These are phyloP conservation scores for Metarhizium guizhouense DNA, from an alignment of 2,329 filamentous ascomycete species.

Conservation along the genomic window DNA sequence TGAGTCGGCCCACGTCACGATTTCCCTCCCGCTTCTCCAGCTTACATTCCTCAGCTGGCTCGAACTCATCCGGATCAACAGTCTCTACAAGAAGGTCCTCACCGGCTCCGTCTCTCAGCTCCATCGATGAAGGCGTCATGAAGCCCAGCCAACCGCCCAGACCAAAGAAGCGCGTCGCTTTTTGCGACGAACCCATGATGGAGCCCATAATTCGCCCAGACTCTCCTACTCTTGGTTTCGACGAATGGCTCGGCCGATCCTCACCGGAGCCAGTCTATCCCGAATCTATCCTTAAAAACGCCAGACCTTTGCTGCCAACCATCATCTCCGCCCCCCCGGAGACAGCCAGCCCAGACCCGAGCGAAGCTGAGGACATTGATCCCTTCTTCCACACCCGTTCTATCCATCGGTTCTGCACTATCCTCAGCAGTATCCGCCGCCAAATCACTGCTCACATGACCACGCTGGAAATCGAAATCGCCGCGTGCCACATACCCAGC, in stretches of 20 bases:
- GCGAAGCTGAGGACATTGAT: constrained; percentile 14
- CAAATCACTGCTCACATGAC: constrained; percentile 41
- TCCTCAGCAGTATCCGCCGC: constrained; percentile 36
- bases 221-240: constrained; percentile 50
- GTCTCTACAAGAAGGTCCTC: constrained; percentile 37
- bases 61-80: constrained; percentile 35
- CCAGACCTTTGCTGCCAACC: not conserved
- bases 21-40: constrained; percentile 29
- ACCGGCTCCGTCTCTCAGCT: constrained; percentile 30
- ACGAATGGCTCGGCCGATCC: constrained; percentile 27
- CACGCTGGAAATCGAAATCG: constrained; percentile 33
- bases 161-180: constrained; percentile 31
- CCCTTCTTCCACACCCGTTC: constrained; percentile 33
- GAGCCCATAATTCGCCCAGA: constrained; percentile 47
- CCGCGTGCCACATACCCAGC: constrained; percentile 15
- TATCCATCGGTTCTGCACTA: constrained; percentile 38
- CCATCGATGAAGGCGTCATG: constrained; percentile 8
- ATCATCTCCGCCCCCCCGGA: constrained; percentile 1
- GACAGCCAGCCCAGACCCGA: constrained; percentile 4
- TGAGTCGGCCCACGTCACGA: constrained; percentile 29
- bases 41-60: constrained; percentile 37
- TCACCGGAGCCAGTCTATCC: constrained; percentile 12
- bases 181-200: constrained; percentile 23
- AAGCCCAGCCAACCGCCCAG: constrained; percentile 12
- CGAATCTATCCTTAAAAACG: constrained; percentile 12